Conservation (phyloP, 2,329 filamentous ascomycete species). For the Cladophialophora psammophila region DNA sequence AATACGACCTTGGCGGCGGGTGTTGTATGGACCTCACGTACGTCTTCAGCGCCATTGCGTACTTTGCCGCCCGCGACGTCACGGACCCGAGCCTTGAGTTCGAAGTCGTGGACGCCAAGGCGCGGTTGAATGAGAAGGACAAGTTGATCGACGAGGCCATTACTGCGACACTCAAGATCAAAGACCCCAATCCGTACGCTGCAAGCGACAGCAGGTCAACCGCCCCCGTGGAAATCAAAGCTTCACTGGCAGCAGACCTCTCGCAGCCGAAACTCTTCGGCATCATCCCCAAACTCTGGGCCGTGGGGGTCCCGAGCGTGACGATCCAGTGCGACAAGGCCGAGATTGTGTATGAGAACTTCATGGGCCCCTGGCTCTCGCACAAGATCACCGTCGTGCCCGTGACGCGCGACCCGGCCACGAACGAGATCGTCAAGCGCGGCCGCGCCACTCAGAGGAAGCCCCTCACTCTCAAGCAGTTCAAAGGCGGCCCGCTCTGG, state of each 20-base stretch:
- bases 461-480: background rate
- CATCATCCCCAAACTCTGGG: constrained; percentile 6
- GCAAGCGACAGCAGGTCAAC: background rate
- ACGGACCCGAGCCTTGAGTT: constrained; percentile 17
- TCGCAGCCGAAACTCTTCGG: constrained; percentile 7
- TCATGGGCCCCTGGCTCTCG: constrained; percentile 12
- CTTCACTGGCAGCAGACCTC: background rate
- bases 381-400: constrained; percentile 23
- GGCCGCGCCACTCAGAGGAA: background rate
- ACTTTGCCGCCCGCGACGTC: constrained; percentile 15
- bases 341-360: constrained; percentile 21
- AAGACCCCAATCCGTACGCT: background rate
- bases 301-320: background rate
- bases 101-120: constrained; percentile 12
- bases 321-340: constrained; percentile 22
- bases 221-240: background rate
- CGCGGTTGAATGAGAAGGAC: background rate
- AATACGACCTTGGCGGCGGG: constrained; percentile 30
- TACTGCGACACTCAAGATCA: background rate
- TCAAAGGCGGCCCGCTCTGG: constrained; percentile 20
- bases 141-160: background rate
- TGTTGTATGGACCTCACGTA: constrained; percentile 28
- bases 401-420: constrained; percentile 3
- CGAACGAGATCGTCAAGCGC: background rate
- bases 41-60: constrained; percentile 17